phyloP scores from a whole-genome alignment of 2,329 filamentous ascomycete genomes.

The Albophoma yamanashiensis region DNA sequence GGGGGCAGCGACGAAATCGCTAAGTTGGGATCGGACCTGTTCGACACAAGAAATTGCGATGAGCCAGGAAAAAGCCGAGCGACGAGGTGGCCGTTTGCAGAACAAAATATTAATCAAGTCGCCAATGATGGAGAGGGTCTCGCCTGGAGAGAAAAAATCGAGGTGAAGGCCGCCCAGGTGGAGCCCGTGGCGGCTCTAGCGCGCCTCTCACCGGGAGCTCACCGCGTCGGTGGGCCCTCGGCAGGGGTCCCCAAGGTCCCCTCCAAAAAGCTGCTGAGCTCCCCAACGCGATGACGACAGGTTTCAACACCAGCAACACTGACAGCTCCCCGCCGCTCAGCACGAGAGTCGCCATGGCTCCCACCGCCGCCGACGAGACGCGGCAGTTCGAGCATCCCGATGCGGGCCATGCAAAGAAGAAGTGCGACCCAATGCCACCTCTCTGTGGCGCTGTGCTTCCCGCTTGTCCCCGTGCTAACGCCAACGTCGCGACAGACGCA shows the following conservation, averaged over 20 bases:
- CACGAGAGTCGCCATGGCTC: slow-evolving; percentile 24
- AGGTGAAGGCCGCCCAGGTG: slow-evolving; percentile 16
- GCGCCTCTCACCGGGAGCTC: neutral
- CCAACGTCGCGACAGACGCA: slow-evolving; percentile 22
- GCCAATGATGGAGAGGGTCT: neutral
- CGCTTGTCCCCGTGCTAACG: neutral
- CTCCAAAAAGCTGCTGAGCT: slow-evolving; percentile 18
- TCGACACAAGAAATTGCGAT: neutral
- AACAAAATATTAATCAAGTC: neutral
- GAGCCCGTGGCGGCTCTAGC: slow-evolving; percentile 1
- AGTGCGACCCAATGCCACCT: slow-evolving; percentile 20
- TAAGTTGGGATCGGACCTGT: neutral
- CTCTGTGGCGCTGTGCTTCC: neutral
- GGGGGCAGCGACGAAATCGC: neutral
- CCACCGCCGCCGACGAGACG: slow-evolving; percentile 17
- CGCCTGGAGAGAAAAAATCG: slow-evolving; percentile 18
- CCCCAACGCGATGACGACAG: slow-evolving; percentile 10
- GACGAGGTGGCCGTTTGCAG: neutral
- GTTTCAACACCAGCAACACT: slow-evolving; percentile 11
- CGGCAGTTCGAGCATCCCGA: slow-evolving; percentile 35
- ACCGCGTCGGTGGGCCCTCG: neutral
- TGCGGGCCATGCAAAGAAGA: slow-evolving; percentile 41
- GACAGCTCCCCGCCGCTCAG: slow-evolving; percentile 4
- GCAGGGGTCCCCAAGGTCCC: neutral
- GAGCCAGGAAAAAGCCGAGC: neutral